Base-by-base conservation (phyloP, 2,329 filamentous ascomycete species). In the Cladosporium sp. region DNA sequence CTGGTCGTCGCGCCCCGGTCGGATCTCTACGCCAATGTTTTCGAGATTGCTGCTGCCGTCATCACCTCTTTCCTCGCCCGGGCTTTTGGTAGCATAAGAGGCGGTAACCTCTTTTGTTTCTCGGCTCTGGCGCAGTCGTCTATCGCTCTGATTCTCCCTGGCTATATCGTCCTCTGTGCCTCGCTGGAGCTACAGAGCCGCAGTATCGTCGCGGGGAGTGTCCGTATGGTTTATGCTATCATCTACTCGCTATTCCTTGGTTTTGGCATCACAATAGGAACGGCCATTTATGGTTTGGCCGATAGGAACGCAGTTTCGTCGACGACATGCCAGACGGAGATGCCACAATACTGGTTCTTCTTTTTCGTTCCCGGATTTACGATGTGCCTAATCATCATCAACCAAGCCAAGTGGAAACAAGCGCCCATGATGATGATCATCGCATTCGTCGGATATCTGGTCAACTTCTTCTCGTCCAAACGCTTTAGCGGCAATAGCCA, bases 341-440 rank as follows among this genome's bases (percentile, higher is more conserved):
- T 83, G 50, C 67, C 68, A 2, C 73, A 76, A 6, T 69, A 74
- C 29, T 79, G 76, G 54, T 78, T 77, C 51, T 89, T 91, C 69
- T 71, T 84, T 25, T 90, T 89, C 61, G 88, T 92, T 0, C 79
- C 85, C 0, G 66, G 78, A 6, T 94, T 91, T 65, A 82, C 87
- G 7, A 62, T 88, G 22, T 88, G 84, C 59, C 76, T 92, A 33
- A 84, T 85, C 53, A 76, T 91, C 60, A 84, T 92, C 65, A 91
- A 91, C 67, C 86, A 92, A 57, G 86, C 85, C 52, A 88, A 89
- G 67, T 88, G 80, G 79, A 84, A 80, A 59, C 87, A 92, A 63
- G 79, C 83, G 27, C 86, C 87, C 0, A 76, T 86, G 43, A 92
- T 92, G 86, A 70, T 86, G 3, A 38, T 80, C 52, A 90, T 94